phyloP scores from a whole-genome alignment of 805 yeast species.

The Scheffersomyces lignosus region DNA sequence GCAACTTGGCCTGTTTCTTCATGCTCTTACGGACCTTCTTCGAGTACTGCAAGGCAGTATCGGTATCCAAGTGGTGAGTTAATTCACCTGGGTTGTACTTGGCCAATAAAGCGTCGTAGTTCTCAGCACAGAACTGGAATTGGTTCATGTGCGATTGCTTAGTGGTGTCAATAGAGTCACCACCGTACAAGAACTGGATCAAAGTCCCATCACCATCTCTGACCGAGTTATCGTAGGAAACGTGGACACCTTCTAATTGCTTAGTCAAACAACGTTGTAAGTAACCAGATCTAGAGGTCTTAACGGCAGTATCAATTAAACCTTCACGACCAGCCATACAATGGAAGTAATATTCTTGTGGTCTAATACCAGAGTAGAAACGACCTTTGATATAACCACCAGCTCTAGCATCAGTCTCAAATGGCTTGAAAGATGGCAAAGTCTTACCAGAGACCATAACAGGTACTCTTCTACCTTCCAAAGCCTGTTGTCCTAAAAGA shows the following conservation, averaged over 20 bases:
- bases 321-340: conserved; percentile 99
- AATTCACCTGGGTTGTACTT: conserved; percentile 83
- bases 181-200: conserved; percentile 95
- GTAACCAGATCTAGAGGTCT: conserved; percentile 98
- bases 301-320: conserved; percentile 98
- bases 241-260: conserved; percentile 96
- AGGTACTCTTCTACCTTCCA: conserved; percentile 99
- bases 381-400: conserved; percentile 98
- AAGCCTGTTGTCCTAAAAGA: conserved; percentile 96
- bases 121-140: conserved; percentile 89
- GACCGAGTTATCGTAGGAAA: conserved; percentile 90
- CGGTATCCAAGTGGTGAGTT: conserved; percentile 76
- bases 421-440: conserved; percentile 93
- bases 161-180: conserved; percentile 92
- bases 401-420: conserved; percentile 95
- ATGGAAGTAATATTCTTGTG: conserved; percentile 99
- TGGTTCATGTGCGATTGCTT: conserved; percentile 93
- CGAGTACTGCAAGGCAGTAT: conserved; percentile 72
- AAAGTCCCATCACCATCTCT: conserved; percentile 94
- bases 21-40: conserved; percentile 77
- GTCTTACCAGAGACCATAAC: conserved; percentile 99
- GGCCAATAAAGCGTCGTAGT: conserved; percentile 80
- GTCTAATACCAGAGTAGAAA: conserved; percentile 95
- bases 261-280: conserved; percentile 98
- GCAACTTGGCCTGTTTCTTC: conserved; percentile 60